Conservation (phyloP, 441 rosid species). For the Erodium trifolium region DNA sequence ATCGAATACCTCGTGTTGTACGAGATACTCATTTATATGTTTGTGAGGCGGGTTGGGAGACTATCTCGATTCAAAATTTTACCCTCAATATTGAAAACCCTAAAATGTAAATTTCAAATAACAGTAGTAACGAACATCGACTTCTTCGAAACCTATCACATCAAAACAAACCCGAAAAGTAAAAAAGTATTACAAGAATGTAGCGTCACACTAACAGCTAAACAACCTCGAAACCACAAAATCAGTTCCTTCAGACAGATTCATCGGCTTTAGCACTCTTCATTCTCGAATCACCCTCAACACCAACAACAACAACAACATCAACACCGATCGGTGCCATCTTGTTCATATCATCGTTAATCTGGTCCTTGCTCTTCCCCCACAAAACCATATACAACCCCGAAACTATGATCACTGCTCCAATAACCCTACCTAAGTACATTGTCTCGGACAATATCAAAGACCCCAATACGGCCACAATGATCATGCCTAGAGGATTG, state of each 20-base stretch:
- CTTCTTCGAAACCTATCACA: too few species aligned
- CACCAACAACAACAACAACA: not conserved
- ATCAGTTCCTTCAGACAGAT: not conserved
- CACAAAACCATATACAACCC: constrained; percentile 50
- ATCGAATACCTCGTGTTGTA: too few species aligned
- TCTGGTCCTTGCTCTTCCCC: constrained; percentile 38
- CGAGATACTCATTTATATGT: too few species aligned
- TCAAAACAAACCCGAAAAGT: too few species aligned
- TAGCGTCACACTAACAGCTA: too few species aligned
- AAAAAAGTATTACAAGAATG: too few species aligned
- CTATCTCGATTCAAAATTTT: too few species aligned
- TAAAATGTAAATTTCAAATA: too few species aligned
- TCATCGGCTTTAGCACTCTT: not conserved
- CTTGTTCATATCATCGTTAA: not conserved
- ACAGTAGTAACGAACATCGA: too few species aligned
- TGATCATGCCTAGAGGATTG: constrained; percentile 45
- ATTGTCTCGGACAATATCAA: constrained; percentile 37
- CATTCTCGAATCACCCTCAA: not conserved
- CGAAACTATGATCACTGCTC: constrained; percentile 37
- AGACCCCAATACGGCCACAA: constrained; percentile 43
- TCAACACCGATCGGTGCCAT: not conserved
- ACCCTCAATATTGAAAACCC: too few species aligned
- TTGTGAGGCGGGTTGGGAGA: too few species aligned
- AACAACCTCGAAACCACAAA: not conserved
- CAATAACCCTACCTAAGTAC: constrained; percentile 43